Conservation (phyloP, 2,329 filamentous ascomycete species). For the Fusarium sp. region DNA sequence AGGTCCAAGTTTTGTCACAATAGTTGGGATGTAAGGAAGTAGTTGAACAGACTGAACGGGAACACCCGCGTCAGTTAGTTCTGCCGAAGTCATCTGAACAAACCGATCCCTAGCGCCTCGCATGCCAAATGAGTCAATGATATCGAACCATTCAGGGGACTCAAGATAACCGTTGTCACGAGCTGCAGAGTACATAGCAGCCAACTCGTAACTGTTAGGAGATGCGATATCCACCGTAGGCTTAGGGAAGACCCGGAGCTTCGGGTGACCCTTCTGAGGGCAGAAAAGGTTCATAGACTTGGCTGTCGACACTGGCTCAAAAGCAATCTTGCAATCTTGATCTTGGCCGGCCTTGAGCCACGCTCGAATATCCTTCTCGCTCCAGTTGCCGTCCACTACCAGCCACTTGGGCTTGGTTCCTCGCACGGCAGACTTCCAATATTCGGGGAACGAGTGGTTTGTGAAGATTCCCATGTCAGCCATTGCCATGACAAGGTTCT, state of each 20-base stretch:
- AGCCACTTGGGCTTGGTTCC: slow-evolving; percentile 76
- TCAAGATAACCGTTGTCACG: slow-evolving; percentile 75
- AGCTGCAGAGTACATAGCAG: slow-evolving; percentile 80
- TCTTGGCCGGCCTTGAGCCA: slow-evolving; percentile 74
- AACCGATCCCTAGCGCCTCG: slow-evolving; percentile 79
- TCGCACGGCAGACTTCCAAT: slow-evolving; percentile 71
- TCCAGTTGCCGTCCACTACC: slow-evolving; percentile 91
- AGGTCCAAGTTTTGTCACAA: slow-evolving; percentile 84
- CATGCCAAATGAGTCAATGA: slow-evolving; percentile 84
- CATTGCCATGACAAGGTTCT: slow-evolving; percentile 91
- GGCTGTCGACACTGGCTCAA: slow-evolving; percentile 87
- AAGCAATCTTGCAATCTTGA: slow-evolving; percentile 72
- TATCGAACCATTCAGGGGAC: slow-evolving; percentile 77
- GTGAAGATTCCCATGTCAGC: slow-evolving; percentile 92
- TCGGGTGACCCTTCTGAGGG: slow-evolving; percentile 50
- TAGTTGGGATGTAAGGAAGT: slow-evolving; percentile 85
- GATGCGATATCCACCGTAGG: slow-evolving; percentile 79
- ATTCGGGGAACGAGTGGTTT: slow-evolving; percentile 60
- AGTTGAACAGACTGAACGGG: slow-evolving; percentile 87
- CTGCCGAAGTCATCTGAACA: slow-evolving; percentile 71
- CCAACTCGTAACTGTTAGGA: slow-evolving; percentile 85
- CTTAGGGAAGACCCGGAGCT: slow-evolving; percentile 66
- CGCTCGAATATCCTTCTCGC: slow-evolving; percentile 68
- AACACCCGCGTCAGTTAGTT: slow-evolving; percentile 81
- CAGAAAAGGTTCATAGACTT: slow-evolving; percentile 80